Base-by-base conservation (phyloP, 1,284 basidiomycete species). In the Cutaneotrichosporon mucoides region DNA sequence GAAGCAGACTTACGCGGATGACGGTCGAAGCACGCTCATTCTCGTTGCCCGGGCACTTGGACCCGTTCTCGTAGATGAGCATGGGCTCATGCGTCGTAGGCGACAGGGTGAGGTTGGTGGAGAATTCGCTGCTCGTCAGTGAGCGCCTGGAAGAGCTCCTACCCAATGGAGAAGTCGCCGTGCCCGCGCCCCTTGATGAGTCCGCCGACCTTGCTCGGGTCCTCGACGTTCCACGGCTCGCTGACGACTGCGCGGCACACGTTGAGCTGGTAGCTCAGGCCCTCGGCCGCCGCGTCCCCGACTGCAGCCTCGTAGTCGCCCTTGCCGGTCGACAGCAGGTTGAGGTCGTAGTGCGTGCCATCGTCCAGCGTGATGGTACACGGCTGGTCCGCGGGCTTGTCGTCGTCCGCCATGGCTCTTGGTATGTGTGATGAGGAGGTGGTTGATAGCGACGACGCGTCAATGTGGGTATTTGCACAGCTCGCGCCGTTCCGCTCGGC, bases 301-400 rank as follows among this genome's bases (percentile, higher is more conserved):
- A 67, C 66, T 45, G 61, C 55, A 24, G 70, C 67, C n/a, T 61
- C 57, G 52, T 75, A 75, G 60, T 76, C 75, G n/a, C 60, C 53
- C 38, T 62, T 59, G 7, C 69, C 60, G 3, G 71, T 71, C 10
- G 67, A 58, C 4, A 78, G 67, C 3, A 66, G 63, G 13, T 68
- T 70, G 34, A 78, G 68, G 60, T 77, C 76, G 61, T 73, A 78
- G 62, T 75, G 72, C 15, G 74, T 76, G 13, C 76, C 75, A 58
- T 77, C 73, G 10, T 57, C 56, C 10, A 76, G 66, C 0, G 75
- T 76, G 53, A 76, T 62, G 2, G 69, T 76, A 59, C 76, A 76
- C 24, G 41, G 51, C 50, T 52, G 33, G 50, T n/a, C 50, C 7
- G n/a, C 16, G 6, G 10, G 37, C 41, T 53, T 43, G 51, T 53